Conservation (phyloP, 2,329 filamentous ascomycete species). For the Cercospora sesami region DNA sequence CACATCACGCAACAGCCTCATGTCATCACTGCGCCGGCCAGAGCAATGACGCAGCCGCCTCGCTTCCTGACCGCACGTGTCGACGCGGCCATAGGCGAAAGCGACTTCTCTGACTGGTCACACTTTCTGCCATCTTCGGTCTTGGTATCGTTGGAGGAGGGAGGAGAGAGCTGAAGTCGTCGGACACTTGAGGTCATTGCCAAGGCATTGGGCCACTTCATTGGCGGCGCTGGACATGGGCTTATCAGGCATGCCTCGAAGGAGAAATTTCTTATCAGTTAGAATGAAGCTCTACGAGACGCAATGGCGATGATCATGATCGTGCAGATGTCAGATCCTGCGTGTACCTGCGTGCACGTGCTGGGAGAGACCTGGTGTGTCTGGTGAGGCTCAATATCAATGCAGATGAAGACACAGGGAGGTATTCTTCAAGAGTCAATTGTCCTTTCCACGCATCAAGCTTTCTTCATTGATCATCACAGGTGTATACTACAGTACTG, state of each 20-base stretch:
- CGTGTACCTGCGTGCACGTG: conserved; percentile 11
- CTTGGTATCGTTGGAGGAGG: not conserved
- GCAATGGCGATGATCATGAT: conserved; percentile 1
- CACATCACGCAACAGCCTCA: not conserved
- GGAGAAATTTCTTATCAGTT: not conserved
- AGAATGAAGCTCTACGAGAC: not conserved
- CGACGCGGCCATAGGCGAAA: not conserved
- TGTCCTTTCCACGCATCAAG: not conserved
- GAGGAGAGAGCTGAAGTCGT: not conserved
- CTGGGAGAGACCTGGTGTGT: not conserved
- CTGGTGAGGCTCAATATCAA: not conserved
- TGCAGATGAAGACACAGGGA: not conserved
- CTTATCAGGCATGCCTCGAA: conserved; percentile 4
- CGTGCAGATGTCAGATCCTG: conserved; percentile 2
- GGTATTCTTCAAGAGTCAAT: not conserved
- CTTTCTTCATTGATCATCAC: not conserved
- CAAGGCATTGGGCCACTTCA: not conserved
- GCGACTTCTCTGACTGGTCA: not conserved
- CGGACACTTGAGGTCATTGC: conserved; percentile 11
- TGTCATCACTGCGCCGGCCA: conserved; percentile 1
- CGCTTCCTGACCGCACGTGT: not conserved
- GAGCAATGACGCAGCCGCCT: conserved; percentile 4
- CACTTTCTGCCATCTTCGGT: not conserved
- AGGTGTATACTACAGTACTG: not conserved
- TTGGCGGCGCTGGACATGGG: not conserved